phyloP scores from a whole-genome alignment of 148 eudicot species.

The Vaccinium macrocarpon region DNA sequence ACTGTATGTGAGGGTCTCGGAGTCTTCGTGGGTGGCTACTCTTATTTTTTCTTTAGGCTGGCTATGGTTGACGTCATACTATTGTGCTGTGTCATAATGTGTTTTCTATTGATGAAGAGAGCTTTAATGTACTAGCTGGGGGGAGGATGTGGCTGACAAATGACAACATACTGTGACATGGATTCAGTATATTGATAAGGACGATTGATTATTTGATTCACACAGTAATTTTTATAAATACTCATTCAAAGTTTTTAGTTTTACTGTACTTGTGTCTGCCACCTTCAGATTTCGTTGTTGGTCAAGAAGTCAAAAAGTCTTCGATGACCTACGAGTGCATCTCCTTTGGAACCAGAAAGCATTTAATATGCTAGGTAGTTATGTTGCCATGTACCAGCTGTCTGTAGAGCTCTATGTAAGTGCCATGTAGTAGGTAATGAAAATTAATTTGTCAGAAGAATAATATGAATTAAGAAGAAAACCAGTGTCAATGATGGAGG shows the following conservation, averaged over 20 bases:
- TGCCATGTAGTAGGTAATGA: background rate
- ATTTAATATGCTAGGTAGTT: background rate
- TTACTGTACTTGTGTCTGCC: background rate
- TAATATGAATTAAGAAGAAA: background rate
- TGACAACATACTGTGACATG: background rate
- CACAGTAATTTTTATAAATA: background rate
- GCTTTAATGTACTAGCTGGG: background rate
- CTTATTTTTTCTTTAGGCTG: background rate
- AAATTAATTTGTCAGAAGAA: background rate
- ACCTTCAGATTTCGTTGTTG: background rate
- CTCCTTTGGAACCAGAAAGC: background rate
- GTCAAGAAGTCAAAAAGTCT: background rate
- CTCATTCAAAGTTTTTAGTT: background rate
- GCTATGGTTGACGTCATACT: background rate
- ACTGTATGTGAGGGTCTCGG: background rate
- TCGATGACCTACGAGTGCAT: background rate
- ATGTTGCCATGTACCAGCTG: background rate
- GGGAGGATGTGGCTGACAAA: conserved; percentile 1
- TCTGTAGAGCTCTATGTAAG: background rate
- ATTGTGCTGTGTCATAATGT: conserved; percentile 1
- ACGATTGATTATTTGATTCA: background rate
- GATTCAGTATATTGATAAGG: background rate
- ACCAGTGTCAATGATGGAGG: background rate
- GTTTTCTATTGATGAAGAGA: background rate
- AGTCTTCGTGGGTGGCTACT: background rate